phyloP scores from a whole-genome alignment of 1,139 yeast genomes.

The Kurtzmaniella natalensis region DNA sequence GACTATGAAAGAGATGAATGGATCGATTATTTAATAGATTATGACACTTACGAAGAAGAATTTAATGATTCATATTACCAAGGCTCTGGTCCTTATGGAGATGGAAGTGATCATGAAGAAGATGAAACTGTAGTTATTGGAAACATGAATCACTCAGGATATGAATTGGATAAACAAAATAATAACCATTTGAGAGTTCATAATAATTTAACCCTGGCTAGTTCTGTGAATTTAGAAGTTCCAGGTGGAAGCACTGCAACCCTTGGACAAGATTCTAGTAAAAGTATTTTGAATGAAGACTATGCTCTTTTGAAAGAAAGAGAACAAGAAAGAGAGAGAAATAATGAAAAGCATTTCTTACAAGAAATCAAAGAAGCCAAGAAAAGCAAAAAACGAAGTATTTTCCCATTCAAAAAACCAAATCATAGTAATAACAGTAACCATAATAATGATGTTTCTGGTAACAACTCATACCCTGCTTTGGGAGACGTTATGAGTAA shows the following conservation, averaged over 20 bases:
- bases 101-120: too few relatives aligned
- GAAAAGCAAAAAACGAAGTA: conserved; percentile 50
- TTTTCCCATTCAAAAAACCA: conserved; percentile 53
- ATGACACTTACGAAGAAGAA: conserved; percentile 16
- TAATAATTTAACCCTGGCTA: conserved; percentile 5
- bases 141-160: conserved; percentile 1
- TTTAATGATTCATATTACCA: conserved; percentile 10
- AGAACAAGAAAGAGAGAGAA: conserved; percentile 1
- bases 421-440: conserved; percentile 3
- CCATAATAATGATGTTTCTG: conserved; percentile 1
- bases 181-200: conserved; percentile 2
- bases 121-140: conserved; percentile 4
- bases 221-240: conserved; percentile 1
- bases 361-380: conserved; percentile 28
- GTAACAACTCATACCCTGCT: conserved; percentile 9
- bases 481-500: conserved; percentile 14
- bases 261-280: conserved; percentile 3
- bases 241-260: conserved; percentile 2
- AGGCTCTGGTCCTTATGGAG: conserved; percentile 10
- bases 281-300: conserved; percentile 5
- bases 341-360: not conserved
- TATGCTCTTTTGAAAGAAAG: conserved; percentile 1
- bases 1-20: conserved; percentile 77
- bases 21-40: conserved; percentile 59
- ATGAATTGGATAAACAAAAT: not conserved